phyloP scores from a whole-genome alignment of 768 basidiomycete species.

The Phallus indusiatus region DNA sequence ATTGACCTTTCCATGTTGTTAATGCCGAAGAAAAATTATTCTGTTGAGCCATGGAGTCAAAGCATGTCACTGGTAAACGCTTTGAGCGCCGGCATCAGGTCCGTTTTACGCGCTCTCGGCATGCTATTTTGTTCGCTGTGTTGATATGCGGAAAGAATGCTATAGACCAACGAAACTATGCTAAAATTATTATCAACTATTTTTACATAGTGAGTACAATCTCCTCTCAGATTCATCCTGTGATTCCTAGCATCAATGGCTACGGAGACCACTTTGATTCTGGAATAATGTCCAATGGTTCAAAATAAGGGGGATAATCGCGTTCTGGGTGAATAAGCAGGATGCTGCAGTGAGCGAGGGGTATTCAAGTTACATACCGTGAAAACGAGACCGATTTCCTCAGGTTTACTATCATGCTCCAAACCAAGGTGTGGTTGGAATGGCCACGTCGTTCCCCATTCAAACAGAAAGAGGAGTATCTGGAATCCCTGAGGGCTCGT shows the following conservation, averaged over 20 bases:
- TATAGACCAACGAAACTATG: too few relatives aligned
- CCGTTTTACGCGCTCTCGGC: too few relatives aligned
- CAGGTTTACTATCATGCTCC: background rate
- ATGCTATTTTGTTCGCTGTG: too few relatives aligned
- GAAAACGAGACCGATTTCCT: background rate
- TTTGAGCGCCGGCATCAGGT: too few relatives aligned
- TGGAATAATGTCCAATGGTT: background rate
- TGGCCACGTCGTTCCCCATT: slow-evolving; percentile 24
- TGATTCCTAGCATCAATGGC: background rate
- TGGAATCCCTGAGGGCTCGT: slow-evolving; percentile 17
- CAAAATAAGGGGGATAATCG: background rate
- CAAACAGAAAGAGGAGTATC: slow-evolving; percentile 18
- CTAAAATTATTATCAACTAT: too few relatives aligned
- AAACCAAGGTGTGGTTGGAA: slow-evolving; percentile 16
- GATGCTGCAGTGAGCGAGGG: background rate
- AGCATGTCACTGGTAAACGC: background rate
- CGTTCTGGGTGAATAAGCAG: background rate
- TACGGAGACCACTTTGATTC: background rate
- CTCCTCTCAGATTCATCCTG: background rate
- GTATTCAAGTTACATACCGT: background rate
- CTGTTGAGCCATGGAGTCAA: slow-evolving; percentile 20
- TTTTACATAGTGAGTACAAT: background rate
- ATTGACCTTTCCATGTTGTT: slow-evolving; percentile 82
- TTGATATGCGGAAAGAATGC: too few relatives aligned
- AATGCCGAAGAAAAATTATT: slow-evolving; percentile 91